These are phyloP conservation scores for Leccinum subgranulosum DNA, from an alignment of 768 basidiomycete species.

Conservation along the genomic window DNA sequence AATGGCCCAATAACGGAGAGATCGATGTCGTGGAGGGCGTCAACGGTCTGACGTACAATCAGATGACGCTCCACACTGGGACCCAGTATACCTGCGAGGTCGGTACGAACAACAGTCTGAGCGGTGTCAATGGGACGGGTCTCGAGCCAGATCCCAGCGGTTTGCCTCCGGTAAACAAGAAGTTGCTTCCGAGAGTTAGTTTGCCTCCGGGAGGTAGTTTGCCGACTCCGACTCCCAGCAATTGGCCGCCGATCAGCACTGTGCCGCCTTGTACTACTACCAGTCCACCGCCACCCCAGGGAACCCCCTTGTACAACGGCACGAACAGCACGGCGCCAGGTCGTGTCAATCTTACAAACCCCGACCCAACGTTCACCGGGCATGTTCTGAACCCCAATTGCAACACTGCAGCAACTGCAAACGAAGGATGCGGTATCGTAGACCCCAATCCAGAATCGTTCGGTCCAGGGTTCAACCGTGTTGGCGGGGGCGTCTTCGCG, in stretches of 20 bases:
- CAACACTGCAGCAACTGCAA: slow-evolving; percentile 36
- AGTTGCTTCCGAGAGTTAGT: no score
- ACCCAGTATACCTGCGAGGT: slow-evolving; percentile 33
- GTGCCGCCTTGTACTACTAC: neutral
- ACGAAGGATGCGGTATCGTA: slow-evolving; percentile 48
- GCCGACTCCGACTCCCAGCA: no score
- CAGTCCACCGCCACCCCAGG: neutral
- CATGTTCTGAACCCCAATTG: slow-evolving; percentile 31
- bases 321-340: neutral
- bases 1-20: slow-evolving; percentile 57
- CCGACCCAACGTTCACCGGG: slow-evolving; percentile 16
- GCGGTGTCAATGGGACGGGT: neutral
- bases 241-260: no score
- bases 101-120: neutral
- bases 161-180: neutral
- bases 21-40: slow-evolving; percentile 77
- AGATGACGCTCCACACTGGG: slow-evolving; percentile 63
- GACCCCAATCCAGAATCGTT: slow-evolving; percentile 42
- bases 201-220: no score
- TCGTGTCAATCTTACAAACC: neutral
- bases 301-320: neutral
- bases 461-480: slow-evolving; percentile 30
- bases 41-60: slow-evolving; percentile 54
- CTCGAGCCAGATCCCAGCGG: neutral
- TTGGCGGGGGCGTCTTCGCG: slow-evolving; percentile 53